Evolutionary conservation across 768 basidiomycete genomes (phyloP).

Genomic region (Trametes meyenii): DNA sequence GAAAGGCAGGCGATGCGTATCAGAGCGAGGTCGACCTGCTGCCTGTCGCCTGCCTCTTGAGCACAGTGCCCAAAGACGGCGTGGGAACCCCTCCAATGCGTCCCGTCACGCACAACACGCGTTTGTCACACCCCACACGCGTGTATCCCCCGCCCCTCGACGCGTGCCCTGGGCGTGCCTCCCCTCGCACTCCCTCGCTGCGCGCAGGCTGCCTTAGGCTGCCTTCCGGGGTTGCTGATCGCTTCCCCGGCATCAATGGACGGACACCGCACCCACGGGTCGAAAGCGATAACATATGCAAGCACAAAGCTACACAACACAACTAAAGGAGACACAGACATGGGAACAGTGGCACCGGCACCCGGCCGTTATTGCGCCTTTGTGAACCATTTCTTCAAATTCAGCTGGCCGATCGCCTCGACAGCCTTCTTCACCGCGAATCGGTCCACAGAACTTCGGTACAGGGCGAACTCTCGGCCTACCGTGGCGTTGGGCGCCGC

Average conservation of each 20-base stretch:
- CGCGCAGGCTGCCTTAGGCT: too few species aligned
- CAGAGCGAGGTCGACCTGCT: neutral
- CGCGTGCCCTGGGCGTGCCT: slow-evolving; percentile 14
- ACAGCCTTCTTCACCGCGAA: slow-evolving; percentile 70
- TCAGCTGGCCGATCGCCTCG: slow-evolving; percentile 66
- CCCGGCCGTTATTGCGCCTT: slow-evolving; percentile 51
- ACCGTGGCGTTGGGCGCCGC: slow-evolving; percentile 51
- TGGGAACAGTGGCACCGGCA: too few species aligned
- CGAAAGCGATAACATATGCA: neutral
- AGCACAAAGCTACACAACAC: slow-evolving; percentile 6
- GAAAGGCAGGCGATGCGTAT: neutral
- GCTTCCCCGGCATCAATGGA: slow-evolving; percentile 8
- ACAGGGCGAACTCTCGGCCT: slow-evolving; percentile 73
- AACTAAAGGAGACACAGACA: neutral
- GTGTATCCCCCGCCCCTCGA: slow-evolving; percentile 11
- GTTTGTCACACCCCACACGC: slow-evolving; percentile 17
- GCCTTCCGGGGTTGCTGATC: neutral
- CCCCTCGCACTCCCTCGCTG: neutral
- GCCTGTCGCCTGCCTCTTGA: neutral
- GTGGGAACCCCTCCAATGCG: slow-evolving; percentile 7
- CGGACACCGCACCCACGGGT: neutral
- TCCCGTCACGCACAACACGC: slow-evolving; percentile 16
- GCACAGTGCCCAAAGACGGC: slow-evolving; percentile 1
- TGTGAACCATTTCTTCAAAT: slow-evolving; percentile 77
- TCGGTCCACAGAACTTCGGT: slow-evolving; percentile 66